Evolutionary conservation across 225 moss, liverwort and hornwort species (phyloP), one percentile per base, ranked within the genome.

Genomic region (Asterella californica): DNA sequence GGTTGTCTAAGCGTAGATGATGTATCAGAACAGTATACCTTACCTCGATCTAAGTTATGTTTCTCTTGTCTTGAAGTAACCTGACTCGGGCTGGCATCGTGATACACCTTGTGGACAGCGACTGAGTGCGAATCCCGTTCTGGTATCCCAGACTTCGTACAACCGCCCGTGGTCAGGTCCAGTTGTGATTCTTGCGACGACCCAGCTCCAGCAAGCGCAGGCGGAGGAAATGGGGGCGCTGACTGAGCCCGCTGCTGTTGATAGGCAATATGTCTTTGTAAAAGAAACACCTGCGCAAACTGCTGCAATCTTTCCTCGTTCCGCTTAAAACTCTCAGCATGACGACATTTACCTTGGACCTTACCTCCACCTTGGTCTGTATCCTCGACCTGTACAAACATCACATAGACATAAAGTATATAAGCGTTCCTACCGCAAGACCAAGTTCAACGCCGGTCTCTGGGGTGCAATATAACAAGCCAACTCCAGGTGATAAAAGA

Each of bases 211-310:
- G 30, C 53, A 48, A n/a, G 37, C 18, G 83, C 55, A 47, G 89
- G 80, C 5, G 90, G 89, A 71, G 93, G 93, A 63, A 93, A 93
- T 48, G 93, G 93, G 52, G 93, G 93, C 25, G 88, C 89, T 74
- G 82, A 87, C 80, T 91, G 90, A 12, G 93, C 93, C 37, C 84
- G 91, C 77, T 90, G 89, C 84, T 93, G 93, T 82, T 93, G 93
- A 48, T 80, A 81, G 52, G 91, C 60, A 79, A 93, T 91, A n/a
- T 87, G 86, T 77, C 91, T 85, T 82, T 91, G 89, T 74, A 90
- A 72, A 29, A 91, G 88, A 74, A 93, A 93, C 30, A 90, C 88
- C 85, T 91, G 91, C 0, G 93, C 93, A 84, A 93, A 93, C 62
- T 91, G 90, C 79, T 90, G 88, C 55, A 93, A 82, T 69, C 83